Evolutionary conservation across 2,329 filamentous ascomycete genomes (phyloP), one percentile per base, ranked within the genome.

Genomic region (Zasmidium citrigriseum): DNA sequence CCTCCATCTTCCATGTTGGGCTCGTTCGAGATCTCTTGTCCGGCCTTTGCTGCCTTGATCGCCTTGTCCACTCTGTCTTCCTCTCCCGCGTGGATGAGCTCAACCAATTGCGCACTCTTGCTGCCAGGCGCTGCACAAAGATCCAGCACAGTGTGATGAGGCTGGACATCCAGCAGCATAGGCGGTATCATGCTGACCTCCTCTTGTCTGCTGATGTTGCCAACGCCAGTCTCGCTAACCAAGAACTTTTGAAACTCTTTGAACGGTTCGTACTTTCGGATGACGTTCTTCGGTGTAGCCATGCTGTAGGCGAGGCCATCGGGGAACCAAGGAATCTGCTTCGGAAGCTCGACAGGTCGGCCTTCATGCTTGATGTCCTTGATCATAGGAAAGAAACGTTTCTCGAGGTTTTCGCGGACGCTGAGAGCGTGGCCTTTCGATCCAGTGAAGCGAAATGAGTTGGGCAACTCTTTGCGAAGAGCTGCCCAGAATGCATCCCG

Each of bases 151-250:
- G 89, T 89, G 88, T 97, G 96, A 54, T 93, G 91, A 3, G 95
- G 93, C 67, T 86, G 86, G 52, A 98, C 83, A 70, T 98, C 93
- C 81, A 99, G 89, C 68, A 98, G 82, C 67, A 98, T 83, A 23
- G 95, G 95, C 23, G 95, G 95, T 63, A 99, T 98, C 95, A 99
- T 99, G 80, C 91, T 96, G 70, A 99, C 95, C 46, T 96, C 89
- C 78, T 99, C 95, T 77, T 99, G 95, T 69, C 95, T 87, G 76
- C 90, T 96, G 70, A 99, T 98, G 75, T 98, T 99, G 69, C 95
- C 95, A 21, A 98, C 92, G 57, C 90, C 92, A 3, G 95, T 97
- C 82, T 99, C 95, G 53, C 93, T 96, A 51, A 99, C 95, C 52
- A 99, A 83, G 80, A 97, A 99, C 74, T 96, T 96, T 75, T 99